These are phyloP conservation scores for Candida germanica DNA, from an alignment of 805 yeast genomes.

Conservation along the genomic window DNA sequence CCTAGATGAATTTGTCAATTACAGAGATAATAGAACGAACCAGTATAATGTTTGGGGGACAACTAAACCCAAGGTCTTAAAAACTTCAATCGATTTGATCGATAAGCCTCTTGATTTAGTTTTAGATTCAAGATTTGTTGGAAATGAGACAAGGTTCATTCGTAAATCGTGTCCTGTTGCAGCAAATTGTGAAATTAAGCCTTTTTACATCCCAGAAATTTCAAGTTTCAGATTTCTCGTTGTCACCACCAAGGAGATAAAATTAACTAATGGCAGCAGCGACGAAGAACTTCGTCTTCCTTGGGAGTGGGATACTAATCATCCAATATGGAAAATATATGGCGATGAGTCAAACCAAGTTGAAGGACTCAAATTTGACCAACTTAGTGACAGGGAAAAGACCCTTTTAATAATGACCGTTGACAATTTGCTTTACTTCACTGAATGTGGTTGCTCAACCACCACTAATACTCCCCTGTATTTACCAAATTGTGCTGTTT, in stretches of 20 bases:
- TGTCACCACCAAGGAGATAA: conserved; percentile 53
- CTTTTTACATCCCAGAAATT: conserved; percentile 42
- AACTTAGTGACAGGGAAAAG: conserved; percentile 50
- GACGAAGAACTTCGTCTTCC: conserved; percentile 74
- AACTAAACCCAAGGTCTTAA: conserved; percentile 43
- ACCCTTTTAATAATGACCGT: conserved; percentile 56
- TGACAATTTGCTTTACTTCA: conserved; percentile 57
- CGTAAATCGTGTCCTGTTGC: conserved; percentile 61
- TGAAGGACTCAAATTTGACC: conserved; percentile 45
- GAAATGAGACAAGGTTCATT: conserved; percentile 71
- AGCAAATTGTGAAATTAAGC: conserved; percentile 68
- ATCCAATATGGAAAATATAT: conserved; percentile 62
- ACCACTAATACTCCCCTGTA: conserved; percentile 27
- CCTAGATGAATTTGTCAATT: conserved; percentile 60
- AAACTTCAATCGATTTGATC: conserved; percentile 11
- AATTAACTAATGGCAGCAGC: conserved; percentile 25
- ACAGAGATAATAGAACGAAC: conserved; percentile 62
- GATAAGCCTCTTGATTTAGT: conserved; percentile 47
- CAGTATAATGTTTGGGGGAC: conserved; percentile 77
- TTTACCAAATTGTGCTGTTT: conserved; percentile 49
- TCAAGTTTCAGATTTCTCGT: conserved; percentile 50
- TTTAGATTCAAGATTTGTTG: conserved; percentile 76
- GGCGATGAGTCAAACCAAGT: conserved; percentile 23
- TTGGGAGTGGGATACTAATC: conserved; percentile 87
- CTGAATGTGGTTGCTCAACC: conserved; percentile 60